A percentile compares a stretch with the other conserved stretches of the same genome.
Evolutionary conservation across 23 red algal species (phyloP).

Genomic region (Gracilaria domingensis): DNA sequence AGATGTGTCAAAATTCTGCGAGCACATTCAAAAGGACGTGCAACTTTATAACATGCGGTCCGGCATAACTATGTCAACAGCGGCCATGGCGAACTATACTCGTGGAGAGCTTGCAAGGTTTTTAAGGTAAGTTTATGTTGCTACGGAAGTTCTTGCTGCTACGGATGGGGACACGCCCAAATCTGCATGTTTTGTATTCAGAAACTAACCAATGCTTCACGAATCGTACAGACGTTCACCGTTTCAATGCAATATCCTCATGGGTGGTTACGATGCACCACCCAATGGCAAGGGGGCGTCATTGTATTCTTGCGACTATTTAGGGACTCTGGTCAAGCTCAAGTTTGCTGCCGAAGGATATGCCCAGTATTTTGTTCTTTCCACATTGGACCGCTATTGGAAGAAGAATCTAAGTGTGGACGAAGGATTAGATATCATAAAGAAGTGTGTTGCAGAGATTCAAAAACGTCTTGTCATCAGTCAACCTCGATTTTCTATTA

Average conservation of each 20-base stretch:
- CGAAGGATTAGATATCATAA: constrained; percentile 74
- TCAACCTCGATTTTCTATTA: constrained; percentile 83
- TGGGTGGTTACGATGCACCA: constrained; percentile 84
- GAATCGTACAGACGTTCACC: constrained; percentile 38
- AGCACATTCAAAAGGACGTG: constrained; percentile 95
- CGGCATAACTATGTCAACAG: constrained; percentile 78
- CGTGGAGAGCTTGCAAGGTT: constrained; percentile 88
- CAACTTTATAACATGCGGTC: constrained; percentile 88
- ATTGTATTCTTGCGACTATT: constrained; percentile 96
- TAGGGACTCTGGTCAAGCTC: constrained; percentile 90
- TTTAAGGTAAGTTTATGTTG: constrained; percentile 63
- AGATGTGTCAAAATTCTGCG: constrained; percentile 87
- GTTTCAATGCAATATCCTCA: constrained; percentile 85
- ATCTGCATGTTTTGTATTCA: background rate
- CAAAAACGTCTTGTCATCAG: constrained; percentile 82
- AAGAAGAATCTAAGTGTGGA: constrained; percentile 80
- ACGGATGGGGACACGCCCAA: background rate
- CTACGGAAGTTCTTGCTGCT: no score
- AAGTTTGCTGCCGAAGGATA: constrained; percentile 92
- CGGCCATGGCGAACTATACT: constrained; percentile 88
- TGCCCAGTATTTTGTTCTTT: constrained; percentile 88
- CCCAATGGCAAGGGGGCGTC: constrained; percentile 45
- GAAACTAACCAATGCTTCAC: background rate
- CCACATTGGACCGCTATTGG: constrained; percentile 92
- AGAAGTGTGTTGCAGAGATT: constrained; percentile 82